Evolutionary conservation across 164 flowering plant genomes (phyloP), one percentile per base, ranked within the genome.

Genomic region (Hamamelis virginiana): DNA sequence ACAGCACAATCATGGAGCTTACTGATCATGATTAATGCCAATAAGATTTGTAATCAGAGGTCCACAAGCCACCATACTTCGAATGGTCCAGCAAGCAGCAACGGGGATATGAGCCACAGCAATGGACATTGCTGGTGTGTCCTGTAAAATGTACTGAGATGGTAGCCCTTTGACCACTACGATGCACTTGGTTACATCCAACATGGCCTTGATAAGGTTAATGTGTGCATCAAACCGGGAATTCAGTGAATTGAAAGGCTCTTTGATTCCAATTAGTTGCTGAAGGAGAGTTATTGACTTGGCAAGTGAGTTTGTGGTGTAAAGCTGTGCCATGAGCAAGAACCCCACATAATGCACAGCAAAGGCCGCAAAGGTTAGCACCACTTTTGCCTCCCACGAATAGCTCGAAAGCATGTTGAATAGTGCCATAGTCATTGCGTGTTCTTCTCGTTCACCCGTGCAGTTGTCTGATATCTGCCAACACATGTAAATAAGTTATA

Each of bases 381-480:
- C 84, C 43, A 82, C 75, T 59, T 85, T 83, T 10, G 84, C 85
- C 22, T 83, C 87, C 89, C 87, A 85, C 4, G 81, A 64, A 56
- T 78, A 83, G 80, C 47, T 52, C 1, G 86, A 70, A 10, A 91
- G 79, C 26, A 52, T 65, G 76, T 78, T 77, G 66, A 89, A 71
- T 18, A 91, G 45, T 15, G 75, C 72, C 80, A 84, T 19, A 0
- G 95, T 69, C 33, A 89, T 76, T 16, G 79, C 70, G 47, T 87
- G 90, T 0, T 82, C 85, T 58, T 89, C 97, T 28, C 82, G 85
- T 11, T 85, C 83, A 1, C 83, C 83, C 0, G 86, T 80, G 74
- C 90, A 84, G 75, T 86, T 88, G 88, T 87, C 84, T 2, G 81
- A 33, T 57, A 89, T 66, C 90, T 91, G 83, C 59, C 28, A 43